Conservation (phyloP, 495 filamentous ascomycete genomes). For the Aspergillus sclerotioniger region DNA sequence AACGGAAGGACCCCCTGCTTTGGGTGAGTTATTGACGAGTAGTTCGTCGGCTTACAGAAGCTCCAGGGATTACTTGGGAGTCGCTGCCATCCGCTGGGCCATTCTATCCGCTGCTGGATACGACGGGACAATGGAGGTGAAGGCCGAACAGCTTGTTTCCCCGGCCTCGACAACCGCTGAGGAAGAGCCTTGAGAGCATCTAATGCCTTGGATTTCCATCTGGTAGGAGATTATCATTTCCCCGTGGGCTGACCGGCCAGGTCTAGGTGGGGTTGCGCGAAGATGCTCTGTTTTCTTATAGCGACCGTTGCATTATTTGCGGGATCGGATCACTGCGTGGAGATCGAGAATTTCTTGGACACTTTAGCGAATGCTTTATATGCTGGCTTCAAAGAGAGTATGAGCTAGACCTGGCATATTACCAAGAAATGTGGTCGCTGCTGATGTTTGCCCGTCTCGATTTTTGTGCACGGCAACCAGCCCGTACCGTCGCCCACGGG, state of each 20-base stretch:
- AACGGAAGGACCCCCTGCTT: conserved; percentile 40
- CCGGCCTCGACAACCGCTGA: background rate
- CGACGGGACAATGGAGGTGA: conserved; percentile 36
- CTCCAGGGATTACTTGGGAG: conserved; percentile 38
- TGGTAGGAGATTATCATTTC: too few species aligned
- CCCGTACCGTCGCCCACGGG: too few species aligned
- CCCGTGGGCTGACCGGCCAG: background rate
- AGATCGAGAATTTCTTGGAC: background rate
- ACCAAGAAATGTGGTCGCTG: too few species aligned
- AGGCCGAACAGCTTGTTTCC: background rate
- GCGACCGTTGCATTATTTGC: background rate
- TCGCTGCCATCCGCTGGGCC: conserved; percentile 50
- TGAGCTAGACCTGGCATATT: too few species aligned
- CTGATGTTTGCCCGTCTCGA: too few species aligned
- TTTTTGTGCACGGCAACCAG: too few species aligned
- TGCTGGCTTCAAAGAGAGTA: background rate
- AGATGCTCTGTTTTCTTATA: background rate
- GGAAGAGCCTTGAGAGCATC: too few species aligned
- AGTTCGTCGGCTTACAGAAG: conserved; percentile 36
- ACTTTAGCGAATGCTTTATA: background rate
- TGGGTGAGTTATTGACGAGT: conserved; percentile 52
- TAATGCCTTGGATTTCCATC: too few species aligned
- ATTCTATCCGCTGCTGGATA: conserved; percentile 51
- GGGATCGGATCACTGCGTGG: background rate
- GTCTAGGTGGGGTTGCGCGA: background rate